Base-by-base conservation (phyloP, 176 grass and related monocot genomes). In the Rhipidocladum racemiflorum region DNA sequence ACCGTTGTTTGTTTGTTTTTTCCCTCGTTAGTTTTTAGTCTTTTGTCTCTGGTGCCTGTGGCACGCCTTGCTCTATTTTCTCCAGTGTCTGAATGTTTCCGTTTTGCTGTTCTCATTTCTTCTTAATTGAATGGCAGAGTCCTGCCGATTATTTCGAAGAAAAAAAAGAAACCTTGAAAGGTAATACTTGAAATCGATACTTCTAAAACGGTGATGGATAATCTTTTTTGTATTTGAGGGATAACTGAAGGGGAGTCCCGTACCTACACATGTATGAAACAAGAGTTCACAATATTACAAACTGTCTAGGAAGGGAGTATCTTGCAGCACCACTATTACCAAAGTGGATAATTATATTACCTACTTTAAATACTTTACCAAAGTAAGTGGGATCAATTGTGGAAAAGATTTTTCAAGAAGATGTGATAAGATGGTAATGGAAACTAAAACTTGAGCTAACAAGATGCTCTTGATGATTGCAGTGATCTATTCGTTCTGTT, bases 141-240 rank as follows among this genome's bases (percentile, higher is more conserved):
- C n/a, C n/a, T n/a, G n/a, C n/a, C n/a, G n/a, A n/a, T n/a, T n/a
- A n/a, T n/a, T n/a, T n/a, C n/a, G n/a, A n/a, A n/a, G n/a, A n/a
- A n/a, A n/a, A n/a, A n/a, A n/a, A 78, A 78, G 75, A 77, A 12
- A 50, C 45, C 15, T 72, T 72, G 45, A 30, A 62, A 30, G 27
- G 25, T 54, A 50, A 35, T 35, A 36, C 46, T 35, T 35, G 24
- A 35, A 27, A 53, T 74, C 29, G 15, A n/a, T 73, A 17, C 70
- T 53, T 34, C 20, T 56, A 23, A 48, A 71, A 45, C 20, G 5
- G 15, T 32, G 9, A 10, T 57, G 23, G 35, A 43, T 69, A 57
- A 40, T 59, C 23, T 25, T 59, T 56, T 23, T 56, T 23, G 18
- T 59, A 59, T 59, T 25, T 25, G 9, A 59, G n/a, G 9, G 23